Conservation (phyloP, 2,329 filamentous ascomycete species). For the Sporothrix schenckii region DNA sequence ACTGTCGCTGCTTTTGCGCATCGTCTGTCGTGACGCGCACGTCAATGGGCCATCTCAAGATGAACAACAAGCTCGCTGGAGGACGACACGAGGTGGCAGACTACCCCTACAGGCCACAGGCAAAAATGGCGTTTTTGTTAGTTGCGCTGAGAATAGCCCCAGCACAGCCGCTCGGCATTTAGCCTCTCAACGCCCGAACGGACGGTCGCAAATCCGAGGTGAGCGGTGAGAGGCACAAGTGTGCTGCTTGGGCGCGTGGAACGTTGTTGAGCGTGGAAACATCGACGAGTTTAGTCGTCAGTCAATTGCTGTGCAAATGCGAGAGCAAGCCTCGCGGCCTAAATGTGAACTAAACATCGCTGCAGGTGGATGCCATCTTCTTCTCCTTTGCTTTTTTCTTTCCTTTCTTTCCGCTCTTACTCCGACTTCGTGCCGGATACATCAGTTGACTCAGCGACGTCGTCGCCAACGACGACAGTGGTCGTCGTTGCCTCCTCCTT, state of each 20-base stretch:
- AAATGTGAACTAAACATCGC: neutral
- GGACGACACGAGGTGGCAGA: neutral
- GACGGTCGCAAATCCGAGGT: neutral
- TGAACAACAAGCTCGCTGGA: too few species aligned
- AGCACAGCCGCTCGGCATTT: constrained; percentile 13
- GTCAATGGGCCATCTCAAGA: neutral
- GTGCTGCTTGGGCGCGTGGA: neutral
- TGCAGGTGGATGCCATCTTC: neutral
- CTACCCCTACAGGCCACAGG: neutral
- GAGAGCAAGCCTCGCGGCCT: neutral
- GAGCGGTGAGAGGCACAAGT: neutral
- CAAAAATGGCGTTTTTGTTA: neutral
- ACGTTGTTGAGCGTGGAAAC: neutral
- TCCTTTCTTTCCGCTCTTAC: neutral
- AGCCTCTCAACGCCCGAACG: neutral
- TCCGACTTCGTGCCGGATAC: neutral
- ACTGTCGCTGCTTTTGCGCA: neutral
- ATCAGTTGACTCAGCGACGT: neutral
- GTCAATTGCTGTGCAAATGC: neutral
- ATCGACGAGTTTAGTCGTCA: neutral
- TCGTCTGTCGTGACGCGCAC: neutral
- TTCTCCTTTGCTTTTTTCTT: too few species aligned
- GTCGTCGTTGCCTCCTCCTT: constrained; percentile 37
- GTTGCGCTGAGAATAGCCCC: neutral
- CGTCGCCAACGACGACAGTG: neutral